A percentile compares a stretch with the other conserved stretches of the same genome.
phyloP scores from a whole-genome alignment of 306 rosid genomes.

The Castanopsis chinensis region DNA sequence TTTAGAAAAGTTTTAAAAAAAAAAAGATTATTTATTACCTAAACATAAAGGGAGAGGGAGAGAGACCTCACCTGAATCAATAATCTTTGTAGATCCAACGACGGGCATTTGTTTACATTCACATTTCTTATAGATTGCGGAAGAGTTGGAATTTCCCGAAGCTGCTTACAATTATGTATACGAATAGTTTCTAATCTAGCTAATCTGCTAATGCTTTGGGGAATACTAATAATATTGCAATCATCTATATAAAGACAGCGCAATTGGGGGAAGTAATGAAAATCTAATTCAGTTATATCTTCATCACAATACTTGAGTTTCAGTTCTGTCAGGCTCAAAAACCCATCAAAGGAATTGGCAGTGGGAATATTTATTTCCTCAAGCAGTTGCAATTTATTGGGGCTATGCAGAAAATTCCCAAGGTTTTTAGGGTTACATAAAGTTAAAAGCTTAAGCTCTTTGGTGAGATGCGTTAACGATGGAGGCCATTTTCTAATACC shows the following conservation, averaged over 20 bases:
- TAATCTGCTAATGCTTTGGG: background rate
- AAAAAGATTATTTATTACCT: no score
- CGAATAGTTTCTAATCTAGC: background rate
- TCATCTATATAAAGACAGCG: background rate
- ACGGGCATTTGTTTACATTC: background rate
- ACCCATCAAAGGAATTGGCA: no score
- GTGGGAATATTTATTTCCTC: no score
- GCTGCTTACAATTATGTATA: background rate
- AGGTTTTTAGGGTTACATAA: background rate
- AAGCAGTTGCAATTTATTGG: no score
- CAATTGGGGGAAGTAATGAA: background rate
- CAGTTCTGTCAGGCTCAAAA: no score
- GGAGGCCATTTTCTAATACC: background rate
- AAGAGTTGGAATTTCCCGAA: background rate
- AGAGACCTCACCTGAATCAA: conserved; percentile 17
- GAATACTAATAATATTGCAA: background rate
- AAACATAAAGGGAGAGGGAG: background rate
- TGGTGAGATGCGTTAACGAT: background rate
- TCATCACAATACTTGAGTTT: background rate
- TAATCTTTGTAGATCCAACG: conserved; percentile 10
- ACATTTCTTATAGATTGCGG: no score
- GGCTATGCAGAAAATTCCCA: background rate
- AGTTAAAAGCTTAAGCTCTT: background rate
- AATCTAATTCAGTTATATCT: background rate
- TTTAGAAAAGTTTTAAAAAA: no score